Conservation (phyloP, 129 eudicot species). For the Flaveria sonorensis region DNA sequence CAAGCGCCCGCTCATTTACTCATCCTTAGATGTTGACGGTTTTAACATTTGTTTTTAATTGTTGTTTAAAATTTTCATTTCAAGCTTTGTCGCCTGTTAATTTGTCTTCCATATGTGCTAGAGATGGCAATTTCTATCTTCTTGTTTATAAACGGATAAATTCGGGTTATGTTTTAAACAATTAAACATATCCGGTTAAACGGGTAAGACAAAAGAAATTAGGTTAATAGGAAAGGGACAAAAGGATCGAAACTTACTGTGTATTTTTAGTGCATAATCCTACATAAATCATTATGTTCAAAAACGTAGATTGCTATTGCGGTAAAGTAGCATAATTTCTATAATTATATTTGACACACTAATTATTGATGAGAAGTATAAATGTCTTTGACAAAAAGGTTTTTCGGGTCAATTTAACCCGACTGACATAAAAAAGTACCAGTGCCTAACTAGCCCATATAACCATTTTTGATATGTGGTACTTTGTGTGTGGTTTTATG, state of each 20-base stretch:
- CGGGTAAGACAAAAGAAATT: background rate
- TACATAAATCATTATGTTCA: background rate
- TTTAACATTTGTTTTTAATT: background rate
- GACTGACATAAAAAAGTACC: background rate
- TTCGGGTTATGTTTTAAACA: background rate
- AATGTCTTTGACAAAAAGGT: background rate
- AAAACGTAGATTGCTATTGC: background rate
- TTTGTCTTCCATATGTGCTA: background rate
- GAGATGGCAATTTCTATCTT: background rate
- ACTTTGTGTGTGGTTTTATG: background rate
- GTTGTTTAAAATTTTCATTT: no score
- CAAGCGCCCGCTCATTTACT: background rate
- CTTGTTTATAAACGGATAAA: background rate
- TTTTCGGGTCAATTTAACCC: background rate
- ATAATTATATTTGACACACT: background rate
- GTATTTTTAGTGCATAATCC: background rate
- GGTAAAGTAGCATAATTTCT: background rate
- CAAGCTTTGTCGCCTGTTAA: background rate
- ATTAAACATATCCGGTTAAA: background rate
- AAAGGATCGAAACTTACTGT: background rate
- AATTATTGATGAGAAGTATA: background rate
- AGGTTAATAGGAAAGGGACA: background rate
- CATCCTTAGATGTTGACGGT: background rate
- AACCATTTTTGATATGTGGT: background rate
- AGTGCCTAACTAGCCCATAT: background rate